Evolutionary conservation across 257 asterid genomes (phyloP).

Genomic region (Gentiana macrophylla): DNA sequence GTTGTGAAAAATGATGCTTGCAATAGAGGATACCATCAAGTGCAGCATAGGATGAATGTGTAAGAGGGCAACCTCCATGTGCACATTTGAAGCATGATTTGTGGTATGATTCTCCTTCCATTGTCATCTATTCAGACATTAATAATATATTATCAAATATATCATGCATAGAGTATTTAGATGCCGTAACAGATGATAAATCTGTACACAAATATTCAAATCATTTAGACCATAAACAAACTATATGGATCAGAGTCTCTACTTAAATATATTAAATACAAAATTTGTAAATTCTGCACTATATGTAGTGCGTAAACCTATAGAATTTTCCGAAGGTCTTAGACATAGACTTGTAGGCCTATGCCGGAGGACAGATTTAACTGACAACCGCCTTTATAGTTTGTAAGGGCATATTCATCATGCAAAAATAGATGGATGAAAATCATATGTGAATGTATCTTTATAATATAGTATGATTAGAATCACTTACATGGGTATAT

Average conservation of each 20-base stretch:
- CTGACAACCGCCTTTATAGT: too few species aligned
- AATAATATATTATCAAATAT: background rate
- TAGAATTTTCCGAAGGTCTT: too few species aligned
- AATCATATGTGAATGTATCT: too few species aligned
- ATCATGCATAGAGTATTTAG: background rate
- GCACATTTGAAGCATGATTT: constrained; percentile 63
- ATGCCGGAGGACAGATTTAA: too few species aligned
- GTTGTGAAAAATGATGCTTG: constrained; percentile 40
- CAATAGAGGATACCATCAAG: constrained; percentile 41
- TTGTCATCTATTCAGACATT: constrained; percentile 29
- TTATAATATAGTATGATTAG: too few species aligned
- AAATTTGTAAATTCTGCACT: background rate
- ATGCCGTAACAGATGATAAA: too few species aligned
- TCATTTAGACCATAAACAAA: background rate
- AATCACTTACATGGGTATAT: too few species aligned
- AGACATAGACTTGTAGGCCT: too few species aligned
- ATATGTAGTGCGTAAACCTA: too few species aligned
- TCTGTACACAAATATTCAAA: background rate
- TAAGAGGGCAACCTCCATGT: constrained; percentile 73
- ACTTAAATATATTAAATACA: background rate
- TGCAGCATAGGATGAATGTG: constrained; percentile 76
- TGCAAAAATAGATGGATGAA: too few species aligned
- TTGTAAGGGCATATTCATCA: too few species aligned
- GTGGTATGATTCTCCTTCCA: constrained; percentile 44
- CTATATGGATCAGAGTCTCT: background rate